Percentiles rank a stretch among this genome's conserved stretches.
Evolutionary conservation across 768 basidiomycete genomes (phyloP).

Genomic region (Xanthoconium stramineum): DNA sequence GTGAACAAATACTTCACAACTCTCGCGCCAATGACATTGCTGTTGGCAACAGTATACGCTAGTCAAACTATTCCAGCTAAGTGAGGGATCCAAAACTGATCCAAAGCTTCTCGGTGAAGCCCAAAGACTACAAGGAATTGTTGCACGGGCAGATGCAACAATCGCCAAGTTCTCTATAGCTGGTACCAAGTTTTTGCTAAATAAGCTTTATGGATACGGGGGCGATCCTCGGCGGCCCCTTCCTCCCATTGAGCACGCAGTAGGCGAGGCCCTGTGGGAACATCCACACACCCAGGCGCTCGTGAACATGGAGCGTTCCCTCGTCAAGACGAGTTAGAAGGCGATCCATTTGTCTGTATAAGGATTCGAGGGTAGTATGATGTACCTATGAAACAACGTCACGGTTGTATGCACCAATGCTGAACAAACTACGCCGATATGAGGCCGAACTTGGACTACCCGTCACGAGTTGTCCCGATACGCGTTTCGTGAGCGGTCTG

Average conservation of each 20-base stretch:
- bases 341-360: background rate
- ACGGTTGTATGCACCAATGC: too few relatives aligned
- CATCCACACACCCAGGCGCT: constrained; percentile 72
- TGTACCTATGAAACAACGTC: background rate
- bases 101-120: constrained; percentile 61
- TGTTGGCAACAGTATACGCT: constrained; percentile 52
- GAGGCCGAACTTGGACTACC: too few relatives aligned
- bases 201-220: constrained; percentile 78
- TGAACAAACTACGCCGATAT: too few relatives aligned
- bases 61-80: constrained; percentile 58
- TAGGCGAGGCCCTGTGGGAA: constrained; percentile 62
- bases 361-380: background rate
- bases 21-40: background rate
- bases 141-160: constrained; percentile 77
- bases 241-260: constrained; percentile 54
- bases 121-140: constrained; percentile 72
- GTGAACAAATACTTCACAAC: constrained; percentile 16
- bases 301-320: constrained; percentile 57
- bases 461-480: background rate
- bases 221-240: constrained; percentile 78
- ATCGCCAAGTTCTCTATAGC: constrained; percentile 73
- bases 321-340: constrained; percentile 34
- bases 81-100: constrained; percentile 53
- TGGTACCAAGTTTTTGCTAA: constrained; percentile 79
- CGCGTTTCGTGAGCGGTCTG: background rate